These are phyloP conservation scores for Lactarius evosmus DNA, from an alignment of 768 basidiomycete genomes.

Conservation along the genomic window DNA sequence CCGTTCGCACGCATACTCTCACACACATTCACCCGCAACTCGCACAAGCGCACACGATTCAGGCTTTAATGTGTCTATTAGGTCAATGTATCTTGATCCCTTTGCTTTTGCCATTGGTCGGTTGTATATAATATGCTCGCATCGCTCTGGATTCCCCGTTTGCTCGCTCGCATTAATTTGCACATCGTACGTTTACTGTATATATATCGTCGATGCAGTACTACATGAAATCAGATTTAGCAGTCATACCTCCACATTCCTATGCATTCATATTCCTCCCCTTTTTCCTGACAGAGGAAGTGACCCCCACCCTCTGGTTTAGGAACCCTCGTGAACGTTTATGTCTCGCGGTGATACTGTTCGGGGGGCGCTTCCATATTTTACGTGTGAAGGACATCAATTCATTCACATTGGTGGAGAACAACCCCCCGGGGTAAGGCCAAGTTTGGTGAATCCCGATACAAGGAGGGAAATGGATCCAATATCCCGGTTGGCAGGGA, in stretches of 20 bases:
- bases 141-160: constrained; percentile 3
- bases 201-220: constrained; percentile 13
- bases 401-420: constrained; percentile 3
- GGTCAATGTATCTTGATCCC: constrained; percentile 15
- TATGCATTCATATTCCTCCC: constrained; percentile 8
- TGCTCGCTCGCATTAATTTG: constrained; percentile 12
- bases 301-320: neutral
- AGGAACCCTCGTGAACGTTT: neutral
- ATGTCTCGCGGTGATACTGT: neutral
- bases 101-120: constrained; percentile 11
- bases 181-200: constrained; percentile 14
- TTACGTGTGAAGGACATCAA: constrained; percentile 16
- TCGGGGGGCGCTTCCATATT: neutral
- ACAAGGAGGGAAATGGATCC: neutral
- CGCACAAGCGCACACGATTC: constrained; percentile 1
- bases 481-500: constrained; percentile 3
- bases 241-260: constrained; percentile 3
- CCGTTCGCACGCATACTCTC: neutral
- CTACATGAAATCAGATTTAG: constrained; percentile 10
- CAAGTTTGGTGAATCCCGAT: constrained; percentile 4
- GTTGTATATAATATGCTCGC: constrained; percentile 20
- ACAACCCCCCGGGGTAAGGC: neutral
- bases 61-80: constrained; percentile 9
- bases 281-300: constrained; percentile 6
- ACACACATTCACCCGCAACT: neutral